Evolutionary conservation across 371 early-diverging fungal species (phyloP), one percentile per base, ranked within the genome.

Genomic region (Mortierella sp.): DNA sequence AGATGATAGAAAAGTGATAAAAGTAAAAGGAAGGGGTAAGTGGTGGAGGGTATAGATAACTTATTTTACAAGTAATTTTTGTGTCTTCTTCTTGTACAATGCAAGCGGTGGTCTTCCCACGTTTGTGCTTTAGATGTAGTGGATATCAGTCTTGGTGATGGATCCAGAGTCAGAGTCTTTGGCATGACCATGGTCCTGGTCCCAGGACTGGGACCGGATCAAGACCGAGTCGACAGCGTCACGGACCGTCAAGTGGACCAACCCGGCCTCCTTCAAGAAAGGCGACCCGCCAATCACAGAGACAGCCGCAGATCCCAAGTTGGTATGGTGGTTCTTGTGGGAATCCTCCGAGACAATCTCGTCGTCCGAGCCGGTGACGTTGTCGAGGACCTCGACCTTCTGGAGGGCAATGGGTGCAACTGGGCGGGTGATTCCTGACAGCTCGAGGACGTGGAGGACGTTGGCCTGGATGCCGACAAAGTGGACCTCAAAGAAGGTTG

Each of bases 401-500:
- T 70, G 64, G n/a, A 75, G 69, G 9, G 82, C 74, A 44, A 82
- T 79, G 4, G 84, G 81, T 4, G 34, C 68, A 10, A 86, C 68
- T 1, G 89, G 86, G 8, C 88, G 87, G 0, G 87, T 85, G 68
- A 86, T 85, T 2, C 86, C 80, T 1, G 88, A 88, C 7, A 85
- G 69, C 48, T 88, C 88, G 9, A 87, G 73, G 31, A 74, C 63
- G 14, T 67, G 52, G 19, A 84, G 80, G 4, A 85, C 79, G 22
- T 84, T 76, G 8, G 79, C 66, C 53, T 85, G 79, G 55, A 82
- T 73, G 11, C 77, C 70, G 22, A 84, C 84, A 65, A 85, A 85
- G 71, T 85, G 87, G 3, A 87, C 50, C 66, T 85, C 85, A 37
- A 85, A 85, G 70, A 70, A 80, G 2, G 72, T 73, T 5, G 40